Percentiles rank a stretch among this genome's conserved stretches.
These are phyloP conservation scores for Ophiosphaerella narmari DNA, from an alignment of 2,329 filamentous ascomycete genomes.

Conservation along the genomic window DNA sequence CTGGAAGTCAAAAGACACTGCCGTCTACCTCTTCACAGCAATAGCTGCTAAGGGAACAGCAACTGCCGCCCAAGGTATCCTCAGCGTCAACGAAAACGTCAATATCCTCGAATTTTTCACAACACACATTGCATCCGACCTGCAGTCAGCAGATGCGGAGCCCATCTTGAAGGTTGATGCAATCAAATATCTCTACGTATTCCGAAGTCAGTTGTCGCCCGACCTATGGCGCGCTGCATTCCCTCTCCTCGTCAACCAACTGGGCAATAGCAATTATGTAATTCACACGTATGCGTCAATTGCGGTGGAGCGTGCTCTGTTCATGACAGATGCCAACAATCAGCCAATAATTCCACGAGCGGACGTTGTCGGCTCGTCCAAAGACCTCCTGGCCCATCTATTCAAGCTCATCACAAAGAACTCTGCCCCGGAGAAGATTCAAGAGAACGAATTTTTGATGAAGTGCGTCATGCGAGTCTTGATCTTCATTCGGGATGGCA, in stretches of 20 bases:
- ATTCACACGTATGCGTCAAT: constrained; percentile 98
- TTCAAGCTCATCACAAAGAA: constrained; percentile 91
- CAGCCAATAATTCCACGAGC: constrained; percentile 78
- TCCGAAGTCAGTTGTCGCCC: constrained; percentile 91
- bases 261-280: constrained; percentile 89
- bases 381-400: constrained; percentile 84
- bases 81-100: constrained; percentile 79
- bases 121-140: constrained; percentile 85
- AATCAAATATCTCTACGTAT: constrained; percentile 97
- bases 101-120: constrained; percentile 96
- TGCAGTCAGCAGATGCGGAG: constrained; percentile 72
- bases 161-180: constrained; percentile 95
- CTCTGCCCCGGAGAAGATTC: constrained; percentile 83
- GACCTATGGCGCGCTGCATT: constrained; percentile 91
- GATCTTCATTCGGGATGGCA: constrained; percentile 86
- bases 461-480: constrained; percentile 97
- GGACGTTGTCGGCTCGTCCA: constrained; percentile 79
- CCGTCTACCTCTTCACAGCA: constrained; percentile 94
- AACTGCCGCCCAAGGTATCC: constrained; percentile 86
- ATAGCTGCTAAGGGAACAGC: constrained; percentile 90
- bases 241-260: constrained; percentile 85
- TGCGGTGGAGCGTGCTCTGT: constrained; percentile 90
- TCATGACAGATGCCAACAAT: constrained; percentile 75
- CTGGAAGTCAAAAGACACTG: constrained; percentile 98
- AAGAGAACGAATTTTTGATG: constrained; percentile 99